Evolutionary conservation across 805 yeast genomes (phyloP).

Genomic region (Teunomyces kruisii): DNA sequence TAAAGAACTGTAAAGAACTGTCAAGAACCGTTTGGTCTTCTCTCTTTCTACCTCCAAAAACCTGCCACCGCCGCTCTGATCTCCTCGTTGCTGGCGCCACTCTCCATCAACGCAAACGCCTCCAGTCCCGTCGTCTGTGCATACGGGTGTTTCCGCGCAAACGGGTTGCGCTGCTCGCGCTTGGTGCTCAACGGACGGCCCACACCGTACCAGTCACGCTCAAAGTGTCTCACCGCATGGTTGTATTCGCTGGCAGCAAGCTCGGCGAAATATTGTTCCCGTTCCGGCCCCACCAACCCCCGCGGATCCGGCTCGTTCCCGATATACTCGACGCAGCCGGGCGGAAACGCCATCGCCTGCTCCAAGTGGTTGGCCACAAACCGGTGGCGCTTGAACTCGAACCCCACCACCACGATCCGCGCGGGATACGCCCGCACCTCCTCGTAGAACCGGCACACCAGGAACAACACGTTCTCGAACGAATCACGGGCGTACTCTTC

Average conservation of each 20-base stretch:
- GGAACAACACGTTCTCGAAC: constrained; percentile 70
- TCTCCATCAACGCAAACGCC: background rate
- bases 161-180: constrained; percentile 59
- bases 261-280: constrained; percentile 44
- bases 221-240: constrained; percentile 55
- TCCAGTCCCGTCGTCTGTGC: background rate
- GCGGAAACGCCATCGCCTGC: constrained; percentile 46
- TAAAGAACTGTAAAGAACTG: too few relatives aligned
- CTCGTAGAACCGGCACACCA: constrained; percentile 54
- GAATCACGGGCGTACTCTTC: constrained; percentile 82
- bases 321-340: constrained; percentile 42
- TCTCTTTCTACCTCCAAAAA: too few relatives aligned
- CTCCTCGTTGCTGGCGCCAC: background rate
- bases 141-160: constrained; percentile 12
- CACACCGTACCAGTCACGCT: constrained; percentile 58
- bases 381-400: constrained; percentile 67
- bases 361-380: constrained; percentile 55
- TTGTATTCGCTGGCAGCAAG: constrained; percentile 48
- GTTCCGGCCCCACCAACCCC: constrained; percentile 17
- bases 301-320: constrained; percentile 59
- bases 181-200: constrained; percentile 45
- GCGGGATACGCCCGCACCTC: constrained; percentile 48
- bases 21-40: too few relatives aligned
- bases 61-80: background rate
- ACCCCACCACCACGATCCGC: constrained; percentile 61